Evolutionary conservation across 2,329 filamentous ascomycete species (phyloP).

Genomic region (Aureobasidium sp.): DNA sequence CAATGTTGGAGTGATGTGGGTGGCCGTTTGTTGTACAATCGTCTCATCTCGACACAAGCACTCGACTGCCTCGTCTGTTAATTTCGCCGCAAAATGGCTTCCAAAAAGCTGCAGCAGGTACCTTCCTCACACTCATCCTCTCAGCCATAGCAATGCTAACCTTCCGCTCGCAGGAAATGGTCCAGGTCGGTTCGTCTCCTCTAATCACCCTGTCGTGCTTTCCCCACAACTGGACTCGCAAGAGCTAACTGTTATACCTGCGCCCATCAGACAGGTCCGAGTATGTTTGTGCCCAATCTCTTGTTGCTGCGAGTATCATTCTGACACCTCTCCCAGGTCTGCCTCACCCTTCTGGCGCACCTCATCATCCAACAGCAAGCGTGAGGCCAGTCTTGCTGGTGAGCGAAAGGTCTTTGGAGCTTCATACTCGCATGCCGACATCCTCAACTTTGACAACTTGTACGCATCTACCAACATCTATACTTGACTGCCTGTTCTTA

Average conservation of each 20-base stretch:
- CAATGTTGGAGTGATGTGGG: neutral
- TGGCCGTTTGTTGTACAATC: constrained; percentile 6
- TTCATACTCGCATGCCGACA: constrained; percentile 92
- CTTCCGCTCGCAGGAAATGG: constrained; percentile 75
- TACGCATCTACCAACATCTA: constrained; percentile 34
- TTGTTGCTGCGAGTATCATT: neutral
- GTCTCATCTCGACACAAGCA: neutral
- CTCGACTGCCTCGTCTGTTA: neutral
- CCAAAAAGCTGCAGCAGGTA: constrained; percentile 34
- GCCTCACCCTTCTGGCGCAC: constrained; percentile 81
- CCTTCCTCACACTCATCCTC: neutral
- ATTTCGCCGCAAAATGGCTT: constrained; percentile 28
- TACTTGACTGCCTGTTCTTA: neutral
- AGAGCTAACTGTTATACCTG: constrained; percentile 8
- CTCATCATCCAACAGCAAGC: constrained; percentile 43
- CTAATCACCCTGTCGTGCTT: constrained; percentile 11
- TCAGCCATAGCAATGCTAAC: constrained; percentile 18
- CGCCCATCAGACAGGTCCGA: constrained; percentile 27
- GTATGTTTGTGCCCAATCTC: constrained; percentile 19
- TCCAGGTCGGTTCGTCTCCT: constrained; percentile 84
- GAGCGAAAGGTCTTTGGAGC: constrained; percentile 80
- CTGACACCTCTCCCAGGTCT: constrained; percentile 46
- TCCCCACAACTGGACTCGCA: constrained; percentile 6
- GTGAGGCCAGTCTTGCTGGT: constrained; percentile 47
- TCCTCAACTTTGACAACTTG: constrained; percentile 78